These are phyloP conservation scores for Suillus alpinus DNA, from an alignment of 768 basidiomycete genomes.

Conservation along the genomic window DNA sequence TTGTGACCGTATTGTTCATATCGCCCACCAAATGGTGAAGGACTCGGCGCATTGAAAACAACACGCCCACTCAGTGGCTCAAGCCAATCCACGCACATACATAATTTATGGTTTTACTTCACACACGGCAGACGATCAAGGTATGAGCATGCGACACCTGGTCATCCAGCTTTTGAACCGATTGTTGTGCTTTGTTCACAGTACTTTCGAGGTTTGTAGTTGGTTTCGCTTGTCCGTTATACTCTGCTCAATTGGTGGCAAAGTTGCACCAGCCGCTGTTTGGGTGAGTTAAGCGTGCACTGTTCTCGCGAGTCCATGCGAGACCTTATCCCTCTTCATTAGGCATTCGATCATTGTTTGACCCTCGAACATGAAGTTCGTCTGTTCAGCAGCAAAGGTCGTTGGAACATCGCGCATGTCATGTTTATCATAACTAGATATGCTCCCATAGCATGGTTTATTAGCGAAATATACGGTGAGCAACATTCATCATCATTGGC, in stretches of 20 bases:
- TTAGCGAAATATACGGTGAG: constrained; percentile 9
- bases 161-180: background rate
- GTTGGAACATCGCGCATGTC: constrained; percentile 3
- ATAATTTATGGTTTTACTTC: constrained; percentile 8
- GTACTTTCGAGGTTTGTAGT: constrained; percentile 9
- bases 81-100: background rate
- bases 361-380: constrained; percentile 12
- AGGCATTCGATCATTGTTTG: constrained; percentile 10
- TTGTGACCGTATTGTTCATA: background rate
- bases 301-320: background rate
- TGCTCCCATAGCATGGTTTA: constrained; percentile 6
- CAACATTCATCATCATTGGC: no score
- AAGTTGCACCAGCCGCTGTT: constrained; percentile 9
- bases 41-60: background rate
- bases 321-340: background rate
- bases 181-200: background rate
- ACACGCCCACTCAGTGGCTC: background rate
- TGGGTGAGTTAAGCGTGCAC: constrained; percentile 3
- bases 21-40: background rate
- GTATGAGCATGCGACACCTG: background rate
- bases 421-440: constrained; percentile 13
- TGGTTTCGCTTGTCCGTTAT: background rate
- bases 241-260: background rate
- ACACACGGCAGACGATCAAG: constrained; percentile 8
- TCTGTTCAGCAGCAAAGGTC: constrained; percentile 1